Evolutionary conservation across 345 rosid genomes (phyloP).

Genomic region (Noccaea caerulescens): DNA sequence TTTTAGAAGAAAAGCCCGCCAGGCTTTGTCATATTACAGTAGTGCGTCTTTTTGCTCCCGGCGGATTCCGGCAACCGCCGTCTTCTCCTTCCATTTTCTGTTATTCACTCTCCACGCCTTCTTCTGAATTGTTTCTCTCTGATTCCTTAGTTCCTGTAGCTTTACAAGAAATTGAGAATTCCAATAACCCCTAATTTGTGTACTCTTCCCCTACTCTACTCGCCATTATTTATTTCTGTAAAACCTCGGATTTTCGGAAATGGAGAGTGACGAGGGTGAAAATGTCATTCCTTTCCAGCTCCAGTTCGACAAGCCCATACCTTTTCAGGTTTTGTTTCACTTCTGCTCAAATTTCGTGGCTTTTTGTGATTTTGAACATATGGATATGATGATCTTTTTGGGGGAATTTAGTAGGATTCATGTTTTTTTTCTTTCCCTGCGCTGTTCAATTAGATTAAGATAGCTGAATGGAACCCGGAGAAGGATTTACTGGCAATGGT

Average conservation of each 20-base stretch:
- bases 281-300: constrained; percentile 75
- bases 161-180: constrained; percentile 8
- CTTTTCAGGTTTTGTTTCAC: constrained; percentile 66
- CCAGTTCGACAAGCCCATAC: constrained; percentile 77
- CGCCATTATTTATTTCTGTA: neutral
- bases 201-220: neutral
- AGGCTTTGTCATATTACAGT: constrained; percentile 3
- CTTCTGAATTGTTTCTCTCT: constrained; percentile 1
- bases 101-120: neutral
- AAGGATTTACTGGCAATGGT: constrained; percentile 92
- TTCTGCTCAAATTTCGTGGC: neutral
- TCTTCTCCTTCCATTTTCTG: neutral
- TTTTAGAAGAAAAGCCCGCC: constrained; percentile 42
- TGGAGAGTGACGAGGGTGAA: constrained; percentile 73
- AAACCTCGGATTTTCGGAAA: constrained; percentile 38
- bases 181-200: neutral
- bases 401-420: neutral
- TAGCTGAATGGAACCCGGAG: constrained; percentile 85
- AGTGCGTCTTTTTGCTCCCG: constrained; percentile 26
- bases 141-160: constrained; percentile 1
- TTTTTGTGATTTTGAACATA: neutral
- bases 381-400: neutral
- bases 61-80: constrained; percentile 36
- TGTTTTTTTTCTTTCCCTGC: neutral
- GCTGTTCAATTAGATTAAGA: constrained; percentile 51